phyloP scores from a whole-genome alignment of 169 alveolate genomes.

The Eimeria maxima region DNA sequence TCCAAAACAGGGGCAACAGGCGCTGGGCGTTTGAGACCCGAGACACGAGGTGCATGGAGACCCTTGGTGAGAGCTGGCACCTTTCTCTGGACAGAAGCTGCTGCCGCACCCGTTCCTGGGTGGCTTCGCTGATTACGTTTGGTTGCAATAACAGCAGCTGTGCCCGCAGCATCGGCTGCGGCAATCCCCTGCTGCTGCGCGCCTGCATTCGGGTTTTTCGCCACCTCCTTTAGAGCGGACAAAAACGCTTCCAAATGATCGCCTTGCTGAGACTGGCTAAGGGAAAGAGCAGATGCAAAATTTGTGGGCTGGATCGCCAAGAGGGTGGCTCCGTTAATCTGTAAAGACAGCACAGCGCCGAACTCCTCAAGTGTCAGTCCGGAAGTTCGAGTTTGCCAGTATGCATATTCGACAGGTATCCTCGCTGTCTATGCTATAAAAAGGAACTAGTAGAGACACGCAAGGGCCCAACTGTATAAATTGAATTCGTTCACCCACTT shows the following conservation, averaged over 20 bases:
- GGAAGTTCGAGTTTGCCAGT: not conserved
- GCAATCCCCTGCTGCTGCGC: slow-evolving; percentile 30
- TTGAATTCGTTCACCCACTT: slow-evolving; percentile 31
- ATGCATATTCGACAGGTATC: not conserved
- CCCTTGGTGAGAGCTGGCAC: slow-evolving; percentile 20
- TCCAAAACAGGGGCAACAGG: not conserved
- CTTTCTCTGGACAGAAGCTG: not conserved
- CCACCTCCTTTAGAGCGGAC: slow-evolving; percentile 50
- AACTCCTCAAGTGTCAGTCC: no score
- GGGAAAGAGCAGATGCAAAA: slow-evolving; percentile 41
- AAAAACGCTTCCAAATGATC: slow-evolving; percentile 59
- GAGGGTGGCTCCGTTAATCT: slow-evolving; percentile 56
- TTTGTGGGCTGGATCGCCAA: slow-evolving; percentile 48
- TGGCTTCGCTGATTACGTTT: not conserved
- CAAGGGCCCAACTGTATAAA: not conserved
- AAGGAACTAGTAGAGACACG: not conserved
- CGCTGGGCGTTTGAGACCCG: slow-evolving; percentile 64
- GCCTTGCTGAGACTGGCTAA: slow-evolving; percentile 51
- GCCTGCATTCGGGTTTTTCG: not conserved
- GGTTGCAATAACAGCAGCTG: slow-evolving; percentile 30
- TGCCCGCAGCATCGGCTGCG: slow-evolving; percentile 21
- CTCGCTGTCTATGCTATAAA: not conserved
- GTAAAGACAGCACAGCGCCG: not conserved
- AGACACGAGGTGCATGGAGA: slow-evolving; percentile 66
- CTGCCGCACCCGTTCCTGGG: not conserved